Percentiles rank a stretch among this genome's conserved stretches.
Evolutionary conservation across 129 eudicot species (phyloP).

Genomic region (carrot (Daucus carota)): DNA sequence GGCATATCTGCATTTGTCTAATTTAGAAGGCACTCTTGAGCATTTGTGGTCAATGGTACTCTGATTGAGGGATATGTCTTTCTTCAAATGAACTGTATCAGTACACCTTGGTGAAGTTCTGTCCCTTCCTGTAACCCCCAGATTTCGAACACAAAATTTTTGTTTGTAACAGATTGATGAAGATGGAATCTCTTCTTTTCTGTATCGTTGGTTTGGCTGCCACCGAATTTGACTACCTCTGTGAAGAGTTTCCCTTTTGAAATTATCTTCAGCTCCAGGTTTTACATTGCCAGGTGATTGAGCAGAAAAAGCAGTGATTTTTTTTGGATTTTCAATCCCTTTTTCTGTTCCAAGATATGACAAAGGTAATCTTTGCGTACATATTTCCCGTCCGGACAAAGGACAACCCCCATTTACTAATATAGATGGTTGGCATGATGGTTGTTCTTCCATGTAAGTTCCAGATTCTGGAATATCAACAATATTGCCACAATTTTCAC

Average conservation of each 20-base stretch:
- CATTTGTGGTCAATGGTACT: constrained; percentile 19
- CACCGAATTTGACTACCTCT: constrained; percentile 6
- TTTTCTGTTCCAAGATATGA: constrained; percentile 26
- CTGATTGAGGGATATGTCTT: neutral
- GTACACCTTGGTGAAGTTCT: constrained; percentile 20
- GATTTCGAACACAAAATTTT: constrained; percentile 17
- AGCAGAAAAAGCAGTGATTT: constrained; percentile 14
- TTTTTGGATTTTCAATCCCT: constrained; percentile 14
- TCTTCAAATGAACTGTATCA: constrained; percentile 17
- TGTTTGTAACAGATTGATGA: constrained; percentile 17
- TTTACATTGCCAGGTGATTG: constrained; percentile 12
- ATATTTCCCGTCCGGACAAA: constrained; percentile 19
- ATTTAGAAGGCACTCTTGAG: constrained; percentile 20
- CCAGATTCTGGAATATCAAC: constrained; percentile 28
- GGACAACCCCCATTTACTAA: constrained; percentile 13
- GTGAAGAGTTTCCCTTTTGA: constrained; percentile 14
- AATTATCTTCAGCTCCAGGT: constrained; percentile 14
- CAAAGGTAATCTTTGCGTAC: constrained; percentile 20
- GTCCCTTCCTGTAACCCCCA: constrained; percentile 18
- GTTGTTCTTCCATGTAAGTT: constrained; percentile 20
- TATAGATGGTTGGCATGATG: constrained; percentile 23
- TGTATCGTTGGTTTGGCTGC: constrained; percentile 22
- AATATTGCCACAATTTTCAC: constrained; percentile 43
- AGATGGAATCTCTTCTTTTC: constrained; percentile 19
- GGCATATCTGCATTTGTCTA: constrained; percentile 30